Percentiles rank a stretch among this genome's conserved stretches.
These are phyloP conservation scores for Cercospora sp. DNA, from an alignment of 2,329 filamentous ascomycete genomes.

Conservation along the genomic window DNA sequence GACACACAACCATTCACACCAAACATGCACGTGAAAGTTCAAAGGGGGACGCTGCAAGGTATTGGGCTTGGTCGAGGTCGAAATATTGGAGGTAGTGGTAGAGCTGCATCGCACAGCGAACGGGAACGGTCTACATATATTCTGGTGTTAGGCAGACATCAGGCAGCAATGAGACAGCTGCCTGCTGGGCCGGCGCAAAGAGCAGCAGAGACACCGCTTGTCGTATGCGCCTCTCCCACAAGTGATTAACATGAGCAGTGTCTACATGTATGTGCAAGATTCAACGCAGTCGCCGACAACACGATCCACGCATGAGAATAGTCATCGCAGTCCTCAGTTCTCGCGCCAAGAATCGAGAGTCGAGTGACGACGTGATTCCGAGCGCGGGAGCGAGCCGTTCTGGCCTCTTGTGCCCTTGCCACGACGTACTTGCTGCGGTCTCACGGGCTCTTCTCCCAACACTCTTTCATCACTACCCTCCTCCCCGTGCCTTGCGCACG, in stretches of 20 bases:
- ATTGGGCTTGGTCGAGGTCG: not conserved
- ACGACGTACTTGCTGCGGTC: not conserved
- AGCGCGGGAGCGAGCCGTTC: not conserved
- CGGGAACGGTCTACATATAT: not conserved
- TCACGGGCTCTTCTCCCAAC: not conserved
- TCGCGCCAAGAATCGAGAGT: not conserved
- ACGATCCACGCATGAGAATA: not conserved
- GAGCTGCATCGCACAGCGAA: not conserved
- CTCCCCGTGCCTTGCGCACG: slow-evolving; percentile 8
- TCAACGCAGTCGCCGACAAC: not conserved
- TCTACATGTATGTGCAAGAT: not conserved
- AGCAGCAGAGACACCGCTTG: not conserved
- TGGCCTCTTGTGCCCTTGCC: not conserved
- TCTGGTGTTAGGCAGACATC: not conserved
- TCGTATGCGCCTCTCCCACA: not conserved
- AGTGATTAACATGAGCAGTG: not conserved
- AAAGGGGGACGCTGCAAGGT: not conserved
- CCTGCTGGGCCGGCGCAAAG: not conserved
- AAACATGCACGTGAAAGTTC: not conserved
- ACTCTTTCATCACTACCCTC: not conserved
- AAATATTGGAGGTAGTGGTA: not conserved
- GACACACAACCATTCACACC: not conserved
- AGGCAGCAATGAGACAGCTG: not conserved
- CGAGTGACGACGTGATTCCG: not conserved
- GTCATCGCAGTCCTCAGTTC: not conserved